Base-by-base conservation (phyloP, 345 rosid species). In the Aquilaria sinensis region DNA sequence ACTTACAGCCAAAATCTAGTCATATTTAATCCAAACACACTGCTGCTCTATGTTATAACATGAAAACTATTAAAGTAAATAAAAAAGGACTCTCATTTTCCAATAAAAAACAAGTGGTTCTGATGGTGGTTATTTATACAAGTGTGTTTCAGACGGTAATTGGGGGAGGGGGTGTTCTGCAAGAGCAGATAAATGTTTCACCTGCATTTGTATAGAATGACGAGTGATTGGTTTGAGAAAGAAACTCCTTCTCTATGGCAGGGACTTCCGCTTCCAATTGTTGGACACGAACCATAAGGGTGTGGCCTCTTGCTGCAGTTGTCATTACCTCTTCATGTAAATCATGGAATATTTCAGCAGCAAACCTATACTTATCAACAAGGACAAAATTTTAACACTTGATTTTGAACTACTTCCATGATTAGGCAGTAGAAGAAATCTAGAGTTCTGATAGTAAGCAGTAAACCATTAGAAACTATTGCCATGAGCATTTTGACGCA, bases 221-320 rank as follows among this genome's bases (percentile, higher is more conserved):
- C 10, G 91, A 74, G 64, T 81, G 94, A 80, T 80, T 75, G 59
- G 88, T 91, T 70, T 83, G 97, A 59, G 90, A 83, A 14, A 91
- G 80, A 58, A 91, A 72, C 16, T 87, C 82, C 73, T 79, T 88
- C 82, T 91, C 97, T 12, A 91, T 56, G 32, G 79, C 78, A 67
- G 97, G 97, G 68, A 91, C 64, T 50, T 91, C 97, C 32, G 75
- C 80, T 79, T 91, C 97, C 6, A 88, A 83, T 73, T 91, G 97
- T 60, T 88, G 96, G 16, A 91, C 91, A 66, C 96, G 97, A 69
- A 75, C 88, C 86, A 79, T 79, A 4, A 91, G 77, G 67, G 88
- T 85, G 66, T 91, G 97, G 73, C 97, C 92, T 86, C 97, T 91
- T 34, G 97, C 84, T 53, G 96, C 88, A 56, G 92, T 91, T 23